A percentile compares a stretch with the other conserved stretches of the same genome.
Evolutionary conservation across 2,329 filamentous ascomycete species (phyloP).

Genomic region (Chaetomium globosum): DNA sequence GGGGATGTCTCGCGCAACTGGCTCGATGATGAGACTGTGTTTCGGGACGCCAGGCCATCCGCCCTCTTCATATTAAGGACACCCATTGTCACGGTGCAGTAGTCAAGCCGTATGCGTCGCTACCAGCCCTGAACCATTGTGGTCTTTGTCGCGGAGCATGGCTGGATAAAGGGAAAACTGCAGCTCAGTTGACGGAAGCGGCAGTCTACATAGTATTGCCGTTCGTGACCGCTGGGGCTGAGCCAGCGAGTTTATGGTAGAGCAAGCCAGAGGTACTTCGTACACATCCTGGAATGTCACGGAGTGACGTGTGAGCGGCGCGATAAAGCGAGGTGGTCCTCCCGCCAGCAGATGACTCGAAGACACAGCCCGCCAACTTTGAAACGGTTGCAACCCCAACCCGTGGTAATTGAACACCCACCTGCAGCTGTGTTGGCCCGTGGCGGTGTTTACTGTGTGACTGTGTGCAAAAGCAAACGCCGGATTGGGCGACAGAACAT

Average conservation of each 20-base stretch:
- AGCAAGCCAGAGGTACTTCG: too few relatives aligned
- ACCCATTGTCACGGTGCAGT: slow-evolving; percentile 21
- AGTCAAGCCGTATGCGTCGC: slow-evolving; percentile 17
- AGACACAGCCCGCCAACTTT: neutral
- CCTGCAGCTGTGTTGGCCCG: neutral
- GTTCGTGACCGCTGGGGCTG: neutral
- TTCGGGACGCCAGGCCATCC: neutral
- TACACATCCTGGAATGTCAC: neutral
- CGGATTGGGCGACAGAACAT: neutral
- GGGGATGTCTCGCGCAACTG: neutral
- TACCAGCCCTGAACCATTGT: slow-evolving; percentile 15
- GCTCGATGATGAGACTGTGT: neutral
- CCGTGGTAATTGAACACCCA: neutral
- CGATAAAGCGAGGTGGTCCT: neutral
- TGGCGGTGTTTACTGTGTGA: too few relatives aligned
- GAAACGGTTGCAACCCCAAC: neutral
- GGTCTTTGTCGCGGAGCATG: neutral
- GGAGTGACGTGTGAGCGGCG: neutral
- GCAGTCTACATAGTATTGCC: slow-evolving; percentile 2
- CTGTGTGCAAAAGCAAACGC: neutral
- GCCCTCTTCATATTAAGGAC: slow-evolving; percentile 1
- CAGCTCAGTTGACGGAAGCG: slow-evolving; percentile 26
- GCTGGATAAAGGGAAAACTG: slow-evolving; percentile 19
- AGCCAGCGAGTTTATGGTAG: neutral
- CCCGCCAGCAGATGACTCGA: too few relatives aligned